phyloP scores from a whole-genome alignment of 768 basidiomycete genomes.

The Russula abietina region DNA sequence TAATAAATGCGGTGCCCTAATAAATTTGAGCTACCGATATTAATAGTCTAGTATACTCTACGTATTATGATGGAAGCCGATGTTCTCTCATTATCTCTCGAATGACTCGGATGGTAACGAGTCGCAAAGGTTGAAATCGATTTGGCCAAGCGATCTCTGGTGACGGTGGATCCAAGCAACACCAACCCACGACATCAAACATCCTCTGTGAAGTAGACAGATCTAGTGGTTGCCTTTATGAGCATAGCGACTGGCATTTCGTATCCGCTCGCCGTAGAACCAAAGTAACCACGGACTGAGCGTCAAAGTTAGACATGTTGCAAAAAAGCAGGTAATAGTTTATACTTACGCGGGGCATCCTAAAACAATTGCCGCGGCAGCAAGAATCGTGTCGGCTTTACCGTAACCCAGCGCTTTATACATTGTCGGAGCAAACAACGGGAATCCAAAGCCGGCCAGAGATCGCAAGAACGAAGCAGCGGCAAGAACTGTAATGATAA shows the following conservation, averaged over 20 bases:
- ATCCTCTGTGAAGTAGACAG: not conserved
- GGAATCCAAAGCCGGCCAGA: slow-evolving; percentile 67
- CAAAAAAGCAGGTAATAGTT: not conserved
- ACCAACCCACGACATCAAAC: not conserved
- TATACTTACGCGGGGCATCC: slow-evolving; percentile 46
- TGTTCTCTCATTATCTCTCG: too few relatives aligned
- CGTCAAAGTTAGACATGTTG: slow-evolving; percentile 31
- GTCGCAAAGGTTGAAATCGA: too few relatives aligned
- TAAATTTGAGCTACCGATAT: too few relatives aligned
- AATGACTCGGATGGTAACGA: too few relatives aligned
- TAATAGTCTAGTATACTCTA: too few relatives aligned
- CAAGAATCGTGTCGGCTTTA: slow-evolving; percentile 61
- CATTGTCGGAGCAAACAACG: slow-evolving; percentile 71
- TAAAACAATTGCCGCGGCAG: slow-evolving; percentile 48
- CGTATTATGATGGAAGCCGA: too few relatives aligned
- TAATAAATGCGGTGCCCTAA: too few relatives aligned
- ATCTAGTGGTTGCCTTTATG: not conserved
- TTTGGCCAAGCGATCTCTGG: not conserved
- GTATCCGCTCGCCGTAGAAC: too few relatives aligned
- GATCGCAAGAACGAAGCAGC: slow-evolving; percentile 62
- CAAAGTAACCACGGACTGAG: slow-evolving; percentile 38
- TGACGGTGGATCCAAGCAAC: not conserved
- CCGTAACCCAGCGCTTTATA: slow-evolving; percentile 62
- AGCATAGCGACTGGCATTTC: slow-evolving; percentile 6
- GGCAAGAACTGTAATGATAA: slow-evolving; percentile 46